Evolutionary conservation across 2,329 filamentous ascomycete species (phyloP), one percentile per base, ranked within the genome.

Genomic region (Aspergillus carbonarius): DNA sequence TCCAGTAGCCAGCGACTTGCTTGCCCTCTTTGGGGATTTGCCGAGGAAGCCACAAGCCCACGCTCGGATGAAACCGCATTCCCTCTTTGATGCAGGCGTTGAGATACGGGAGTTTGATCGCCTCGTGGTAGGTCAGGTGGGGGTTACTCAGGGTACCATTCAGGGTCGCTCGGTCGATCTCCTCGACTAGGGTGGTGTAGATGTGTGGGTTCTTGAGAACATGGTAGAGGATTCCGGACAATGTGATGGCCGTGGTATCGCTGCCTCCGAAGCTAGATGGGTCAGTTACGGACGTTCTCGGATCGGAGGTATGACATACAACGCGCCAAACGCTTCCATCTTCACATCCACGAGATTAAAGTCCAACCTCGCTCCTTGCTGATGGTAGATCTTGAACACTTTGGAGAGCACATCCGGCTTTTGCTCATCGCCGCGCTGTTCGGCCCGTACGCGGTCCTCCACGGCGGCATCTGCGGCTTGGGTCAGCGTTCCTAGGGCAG

Each of bases 51-150:
- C 63, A 63, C 17, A 70, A 40, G 2, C 53, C 67, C 20, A 66
- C 62, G 30, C 63, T 64, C 5, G 68, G 67, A 50, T 74, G 77
- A 20, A 83, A 73, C 0, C 82, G 74, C 17, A 83, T 68, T 0
- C 76, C 78, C 63, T 84, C 82, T 51, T 77, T 77, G 39, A 84
- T 76, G 5, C 79, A 78, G 0, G 82, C 82, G 60, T 81, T 77
- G 7, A 85, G 72, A 59, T 82, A 84, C 0, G 76, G 74, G 5
- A 70, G 55, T 9, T 67, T 64, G n/a, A 71, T 64, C 3, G 72
- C 70, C 59, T 76, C 71, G 30, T 55, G 54, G 50, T 60, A 59
- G 1, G 42, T 30, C 3, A 58, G 58, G 70, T 66, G 52, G 60
- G 61, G 57, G 5, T 12, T 34, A 46, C 55, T 54, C 5, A 60